Evolutionary conservation across 2,329 filamentous ascomycete species (phyloP).

Genomic region (Fusarium brachygibbosum): DNA sequence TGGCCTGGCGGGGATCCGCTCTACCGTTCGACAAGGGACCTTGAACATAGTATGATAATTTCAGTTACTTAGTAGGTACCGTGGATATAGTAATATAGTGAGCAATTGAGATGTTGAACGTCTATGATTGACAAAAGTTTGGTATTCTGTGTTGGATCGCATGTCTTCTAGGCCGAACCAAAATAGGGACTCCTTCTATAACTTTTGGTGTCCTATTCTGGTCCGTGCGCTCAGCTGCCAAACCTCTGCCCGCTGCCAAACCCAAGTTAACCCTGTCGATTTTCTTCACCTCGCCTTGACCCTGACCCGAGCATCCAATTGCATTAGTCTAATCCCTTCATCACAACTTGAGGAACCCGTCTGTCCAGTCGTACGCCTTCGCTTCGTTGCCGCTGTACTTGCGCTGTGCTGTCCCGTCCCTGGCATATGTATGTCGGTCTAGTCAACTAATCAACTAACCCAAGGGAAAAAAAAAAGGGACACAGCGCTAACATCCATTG

Average conservation of each 20-base stretch:
- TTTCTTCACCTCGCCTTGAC: conserved; percentile 2
- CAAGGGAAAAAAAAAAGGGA: conserved; percentile 4
- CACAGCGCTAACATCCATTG: conserved; percentile 3
- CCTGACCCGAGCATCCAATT: conserved; percentile 2
- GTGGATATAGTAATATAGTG: not conserved
- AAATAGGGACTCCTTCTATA: conserved; percentile 20
- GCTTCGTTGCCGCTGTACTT: conserved; percentile 4
- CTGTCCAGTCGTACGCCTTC: conserved; percentile 6
- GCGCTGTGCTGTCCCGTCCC: conserved; percentile 2
- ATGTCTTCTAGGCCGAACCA: too few relatives aligned
- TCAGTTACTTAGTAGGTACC: not conserved
- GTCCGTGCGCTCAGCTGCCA: conserved; percentile 37
- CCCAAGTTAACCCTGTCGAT: conserved; percentile 27
- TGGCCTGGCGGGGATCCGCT: conserved; percentile 23
- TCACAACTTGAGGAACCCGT: conserved; percentile 27
- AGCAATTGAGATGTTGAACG: too few relatives aligned
- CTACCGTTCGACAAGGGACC: conserved; percentile 20
- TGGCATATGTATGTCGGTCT: conserved; percentile 12
- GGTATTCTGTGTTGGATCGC: not conserved
- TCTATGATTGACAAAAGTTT: too few relatives aligned
- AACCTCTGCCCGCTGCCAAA: conserved; percentile 3
- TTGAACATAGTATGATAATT: not conserved
- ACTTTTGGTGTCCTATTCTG: conserved; percentile 13
- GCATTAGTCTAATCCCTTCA: conserved; percentile 25
- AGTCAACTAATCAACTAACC: not conserved